Conservation (phyloP, 805 yeast species). For the Dipodascus albidus region DNA sequence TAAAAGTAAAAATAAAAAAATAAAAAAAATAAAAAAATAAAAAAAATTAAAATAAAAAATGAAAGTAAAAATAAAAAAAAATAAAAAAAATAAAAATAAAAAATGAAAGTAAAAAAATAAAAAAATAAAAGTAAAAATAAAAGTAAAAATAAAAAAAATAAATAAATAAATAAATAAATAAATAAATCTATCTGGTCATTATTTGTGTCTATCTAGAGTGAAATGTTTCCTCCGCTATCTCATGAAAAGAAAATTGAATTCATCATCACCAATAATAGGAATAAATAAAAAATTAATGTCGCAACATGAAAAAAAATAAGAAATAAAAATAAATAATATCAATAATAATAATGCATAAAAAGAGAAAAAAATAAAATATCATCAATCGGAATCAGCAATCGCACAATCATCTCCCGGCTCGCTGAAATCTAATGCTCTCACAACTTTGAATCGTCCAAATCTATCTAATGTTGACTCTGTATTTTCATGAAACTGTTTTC, state of each 20-base stretch:
- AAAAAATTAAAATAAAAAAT: too few species aligned
- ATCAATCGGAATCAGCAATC: not conserved
- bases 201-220: not conserved
- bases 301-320: not conserved
- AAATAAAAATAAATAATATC: not conserved
- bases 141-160: too few species aligned
- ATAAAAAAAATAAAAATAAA: too few species aligned
- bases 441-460: slow-evolving; percentile 1
- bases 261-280: too few species aligned
- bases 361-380: too few species aligned
- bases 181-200: not conserved
- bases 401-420: not conserved
- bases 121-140: too few species aligned
- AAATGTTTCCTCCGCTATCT: not conserved
- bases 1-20: too few species aligned
- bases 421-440: not conserved
- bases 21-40: too few species aligned
- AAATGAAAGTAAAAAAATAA: too few species aligned
- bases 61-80: too few species aligned
- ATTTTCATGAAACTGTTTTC: not conserved
- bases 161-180: too few species aligned
- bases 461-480: slow-evolving; percentile 1
- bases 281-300: not conserved
- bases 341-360: too few species aligned
- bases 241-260: not conserved